Conservation (phyloP, 192 early-diverging fungal genomes). For the Coemansia sp. region DNA sequence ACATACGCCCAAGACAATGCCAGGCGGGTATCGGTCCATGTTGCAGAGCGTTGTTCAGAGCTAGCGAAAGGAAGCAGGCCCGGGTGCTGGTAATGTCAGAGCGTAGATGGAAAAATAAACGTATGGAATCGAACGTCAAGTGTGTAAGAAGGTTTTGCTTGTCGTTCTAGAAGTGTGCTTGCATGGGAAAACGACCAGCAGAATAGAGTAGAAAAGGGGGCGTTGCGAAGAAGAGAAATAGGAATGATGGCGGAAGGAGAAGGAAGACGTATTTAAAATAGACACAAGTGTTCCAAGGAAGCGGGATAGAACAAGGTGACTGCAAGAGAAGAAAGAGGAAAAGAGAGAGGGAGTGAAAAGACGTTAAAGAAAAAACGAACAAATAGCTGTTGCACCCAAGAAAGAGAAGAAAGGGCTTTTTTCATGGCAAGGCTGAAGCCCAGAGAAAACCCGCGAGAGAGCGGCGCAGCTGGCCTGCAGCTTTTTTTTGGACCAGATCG, state of each 20-base stretch:
- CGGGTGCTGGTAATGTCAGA: background rate
- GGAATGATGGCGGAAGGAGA: background rate
- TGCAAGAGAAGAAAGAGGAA: background rate
- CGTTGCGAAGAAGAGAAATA: background rate
- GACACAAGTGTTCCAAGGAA: no score
- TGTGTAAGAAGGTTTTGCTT: background rate
- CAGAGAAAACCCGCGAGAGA: no score
- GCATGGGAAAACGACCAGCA: background rate
- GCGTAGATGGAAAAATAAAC: background rate
- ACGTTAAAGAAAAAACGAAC: no score
- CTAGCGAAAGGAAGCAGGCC: no score
- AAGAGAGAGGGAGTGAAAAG: background rate
- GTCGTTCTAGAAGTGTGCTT: no score
- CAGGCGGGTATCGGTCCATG: conserved; percentile 15
- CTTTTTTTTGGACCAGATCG: no score
- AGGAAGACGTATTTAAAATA: background rate
- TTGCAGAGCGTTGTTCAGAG: background rate
- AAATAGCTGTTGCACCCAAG: background rate
- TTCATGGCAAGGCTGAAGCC: no score
- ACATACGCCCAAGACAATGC: conserved; percentile 16
- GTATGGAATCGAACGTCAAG: background rate
- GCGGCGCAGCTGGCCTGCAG: no score
- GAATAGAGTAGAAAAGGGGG: background rate
- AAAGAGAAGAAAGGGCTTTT: background rate
- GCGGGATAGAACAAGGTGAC: background rate